Base-by-base conservation (phyloP, 2,329 filamentous ascomycete species). In the Verticillium tricorpus region DNA sequence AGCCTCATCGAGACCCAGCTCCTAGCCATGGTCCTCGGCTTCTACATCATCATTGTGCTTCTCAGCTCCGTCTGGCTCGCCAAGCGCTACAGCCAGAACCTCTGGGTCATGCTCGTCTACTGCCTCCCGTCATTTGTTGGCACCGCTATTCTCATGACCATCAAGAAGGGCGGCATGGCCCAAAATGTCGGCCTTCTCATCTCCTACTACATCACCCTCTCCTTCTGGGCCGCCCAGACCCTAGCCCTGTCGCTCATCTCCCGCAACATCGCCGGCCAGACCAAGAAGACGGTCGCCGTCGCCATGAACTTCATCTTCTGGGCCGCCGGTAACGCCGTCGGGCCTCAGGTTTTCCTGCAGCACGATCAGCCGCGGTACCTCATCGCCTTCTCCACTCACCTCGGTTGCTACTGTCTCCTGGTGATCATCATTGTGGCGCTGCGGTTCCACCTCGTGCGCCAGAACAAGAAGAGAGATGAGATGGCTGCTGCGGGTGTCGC, bases 181-280 rank as follows among this genome's bases (percentile, higher is more conserved):
- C 86, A 85, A 40, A 83, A 89, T 73, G 81, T 88, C 32, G 89
- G 89, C 6, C 80, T 93, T 0, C 76, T 92, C 15, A 84, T 92
- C 69, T 84, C 82, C 69, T 93, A 92, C 79, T 93, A 92, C 76
- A 88, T 92, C 64, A 88, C 86, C 0, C 80, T 92, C 19, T 91
- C 87, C 5, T 93, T 93, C 82, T 92, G 89, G 89, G 87, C 89
- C 0, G 89, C 88, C 0, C 85, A 89, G 68, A 89, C 86, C 1
- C 77, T 91, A 14, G 79, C 83, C 8, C 81, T 92, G 67, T 88
- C 86, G 15, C 82, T 92, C 78, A 81, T 91, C 61, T 85, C 85
- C 0, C 82, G 88, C 17, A 92, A 92, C 69, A 78, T 91, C 11
- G 89, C 86, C 31, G 89, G 89, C 0, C 87, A 90, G 67, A 92